Conservation (phyloP, 1,284 basidiomycete genomes). For the Phellinidium pouzarii region DNA sequence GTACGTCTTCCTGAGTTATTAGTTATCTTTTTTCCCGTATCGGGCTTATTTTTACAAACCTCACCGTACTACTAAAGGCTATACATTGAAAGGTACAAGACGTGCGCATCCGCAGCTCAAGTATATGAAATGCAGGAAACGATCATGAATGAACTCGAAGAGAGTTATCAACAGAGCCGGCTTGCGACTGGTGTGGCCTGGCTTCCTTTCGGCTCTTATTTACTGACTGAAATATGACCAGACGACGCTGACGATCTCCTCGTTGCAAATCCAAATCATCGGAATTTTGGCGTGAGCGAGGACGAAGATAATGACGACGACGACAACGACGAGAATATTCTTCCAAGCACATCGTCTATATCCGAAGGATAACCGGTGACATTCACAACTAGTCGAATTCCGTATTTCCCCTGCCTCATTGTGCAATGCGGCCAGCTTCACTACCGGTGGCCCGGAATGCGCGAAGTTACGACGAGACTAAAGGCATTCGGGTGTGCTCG, state of each 20-base stretch:
- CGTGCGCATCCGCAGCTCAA: constrained; percentile 60
- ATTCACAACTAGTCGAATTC: not conserved
- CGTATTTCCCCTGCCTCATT: too few relatives aligned
- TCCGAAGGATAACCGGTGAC: not conserved
- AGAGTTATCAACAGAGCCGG: constrained; percentile 36
- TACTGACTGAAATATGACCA: constrained; percentile 2
- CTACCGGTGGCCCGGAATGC: too few relatives aligned
- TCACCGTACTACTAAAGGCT: constrained; percentile 30
- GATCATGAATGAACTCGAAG: constrained; percentile 72
- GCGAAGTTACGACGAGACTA: too few relatives aligned
- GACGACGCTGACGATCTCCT: constrained; percentile 44
- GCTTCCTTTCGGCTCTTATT: not conserved
- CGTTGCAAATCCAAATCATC: constrained; percentile 53
- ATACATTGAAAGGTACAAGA: constrained; percentile 68
- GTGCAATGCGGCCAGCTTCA: too few relatives aligned
- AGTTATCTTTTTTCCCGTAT: not conserved
- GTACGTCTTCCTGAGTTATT: constrained; percentile 41
- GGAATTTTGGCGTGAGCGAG: constrained; percentile 6
- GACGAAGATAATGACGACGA: constrained; percentile 20
- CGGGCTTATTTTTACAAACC: not conserved
- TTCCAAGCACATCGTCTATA: not conserved
- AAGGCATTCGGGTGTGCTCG: too few relatives aligned
- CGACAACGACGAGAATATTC: not conserved
- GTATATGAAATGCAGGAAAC: constrained; percentile 60
- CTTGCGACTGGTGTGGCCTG: not conserved